These are phyloP conservation scores for Boletus nobilissimus DNA, from an alignment of 1,284 basidiomycete species.

Conservation along the genomic window DNA sequence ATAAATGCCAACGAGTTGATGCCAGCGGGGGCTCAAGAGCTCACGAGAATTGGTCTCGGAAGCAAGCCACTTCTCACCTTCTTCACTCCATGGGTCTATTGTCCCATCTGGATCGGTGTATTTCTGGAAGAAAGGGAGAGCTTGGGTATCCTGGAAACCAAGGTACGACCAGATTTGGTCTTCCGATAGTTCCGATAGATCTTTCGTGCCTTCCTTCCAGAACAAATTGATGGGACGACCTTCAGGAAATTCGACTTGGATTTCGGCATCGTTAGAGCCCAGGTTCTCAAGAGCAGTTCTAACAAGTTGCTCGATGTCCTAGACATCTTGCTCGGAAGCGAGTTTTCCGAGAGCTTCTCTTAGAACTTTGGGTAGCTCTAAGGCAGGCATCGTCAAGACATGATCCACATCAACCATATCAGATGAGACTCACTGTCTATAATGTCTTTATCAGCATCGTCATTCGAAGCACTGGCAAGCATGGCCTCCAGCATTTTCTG, in stretches of 20 bases:
- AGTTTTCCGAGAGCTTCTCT: not conserved
- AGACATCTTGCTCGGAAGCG: not conserved
- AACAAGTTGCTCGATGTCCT: not conserved
- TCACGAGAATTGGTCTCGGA: not conserved
- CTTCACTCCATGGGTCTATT: not conserved
- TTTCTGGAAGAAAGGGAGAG: not conserved
- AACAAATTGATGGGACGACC: not conserved
- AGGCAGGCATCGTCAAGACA: not conserved
- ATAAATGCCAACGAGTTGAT: slow-evolving; percentile 31
- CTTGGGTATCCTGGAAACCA: not conserved
- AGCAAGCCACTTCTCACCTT: not conserved
- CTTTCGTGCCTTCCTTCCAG: not conserved
- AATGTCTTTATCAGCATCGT: not conserved
- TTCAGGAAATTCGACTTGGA: not conserved
- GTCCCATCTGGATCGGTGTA: not conserved
- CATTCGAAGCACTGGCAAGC: not conserved
- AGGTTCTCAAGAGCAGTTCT: not conserved
- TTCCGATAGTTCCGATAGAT: not conserved
- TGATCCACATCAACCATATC: not conserved
- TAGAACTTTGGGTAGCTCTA: not conserved
- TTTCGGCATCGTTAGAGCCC: not conserved
- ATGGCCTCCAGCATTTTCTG: not conserved
- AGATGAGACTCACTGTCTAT: not conserved
- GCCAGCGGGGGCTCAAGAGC: slow-evolving; percentile 23
- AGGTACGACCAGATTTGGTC: not conserved